These are phyloP conservation scores for Zanthoxylum bungeanum DNA, from an alignment of 345 rosid species.

Conservation along the genomic window DNA sequence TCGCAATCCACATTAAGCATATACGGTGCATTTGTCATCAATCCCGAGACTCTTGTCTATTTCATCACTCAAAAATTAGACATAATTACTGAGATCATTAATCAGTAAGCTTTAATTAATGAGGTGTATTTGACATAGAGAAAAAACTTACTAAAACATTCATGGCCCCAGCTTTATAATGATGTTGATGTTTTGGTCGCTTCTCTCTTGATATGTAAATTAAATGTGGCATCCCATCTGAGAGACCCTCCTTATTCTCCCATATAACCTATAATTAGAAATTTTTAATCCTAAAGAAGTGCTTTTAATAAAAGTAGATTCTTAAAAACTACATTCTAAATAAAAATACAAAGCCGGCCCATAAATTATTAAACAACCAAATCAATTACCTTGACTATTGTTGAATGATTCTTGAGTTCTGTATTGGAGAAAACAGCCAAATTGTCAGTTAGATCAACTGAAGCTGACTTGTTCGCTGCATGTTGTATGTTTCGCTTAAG, in stretches of 20 bases:
- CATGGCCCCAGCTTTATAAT: conserved; percentile 81
- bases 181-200: conserved; percentile 44
- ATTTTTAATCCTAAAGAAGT: no score
- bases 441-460: conserved; percentile 29
- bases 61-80: background rate
- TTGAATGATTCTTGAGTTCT: conserved; percentile 44
- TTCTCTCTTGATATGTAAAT: conserved; percentile 69
- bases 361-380: no score
- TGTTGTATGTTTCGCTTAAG: conserved; percentile 39
- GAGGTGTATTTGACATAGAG: background rate
- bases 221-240: conserved; percentile 48
- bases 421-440: conserved; percentile 37
- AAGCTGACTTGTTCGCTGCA: conserved; percentile 20
- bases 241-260: conserved; percentile 35
- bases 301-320: no score
- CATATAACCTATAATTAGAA: conserved; percentile 39
- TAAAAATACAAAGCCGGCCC: no score
- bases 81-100: no score
- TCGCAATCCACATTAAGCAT: no score
- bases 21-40: no score
- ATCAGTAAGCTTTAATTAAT: no score
- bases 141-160: conserved; percentile 49
- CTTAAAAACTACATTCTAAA: no score
- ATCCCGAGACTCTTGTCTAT: conserved; percentile 66
- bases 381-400: conserved; percentile 66